A percentile compares a stretch with the other conserved stretches of the same genome.
Conservation (phyloP, 805 yeast species). For the Maudiozyma saulgeensis region DNA sequence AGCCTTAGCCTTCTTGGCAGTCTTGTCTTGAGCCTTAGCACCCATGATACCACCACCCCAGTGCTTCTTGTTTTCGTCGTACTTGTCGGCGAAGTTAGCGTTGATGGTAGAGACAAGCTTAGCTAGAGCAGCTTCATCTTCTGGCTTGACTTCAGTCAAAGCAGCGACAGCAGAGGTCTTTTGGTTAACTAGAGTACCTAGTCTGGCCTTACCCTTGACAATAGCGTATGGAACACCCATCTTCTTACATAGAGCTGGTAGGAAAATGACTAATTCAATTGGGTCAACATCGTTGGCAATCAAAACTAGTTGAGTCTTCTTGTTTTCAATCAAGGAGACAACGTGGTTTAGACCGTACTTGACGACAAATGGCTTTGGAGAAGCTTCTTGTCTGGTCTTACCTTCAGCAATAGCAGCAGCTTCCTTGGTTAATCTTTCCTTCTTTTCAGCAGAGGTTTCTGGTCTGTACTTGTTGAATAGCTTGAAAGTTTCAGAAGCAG, state of each 20-base stretch:
- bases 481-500: slow-evolving; percentile 95
- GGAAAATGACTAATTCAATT: slow-evolving; percentile 91
- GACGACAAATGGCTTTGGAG: slow-evolving; percentile 93
- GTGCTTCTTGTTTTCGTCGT: slow-evolving; percentile 94
- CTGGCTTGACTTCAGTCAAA: slow-evolving; percentile 86
- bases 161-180: slow-evolving; percentile 97
- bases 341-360: slow-evolving; percentile 99
- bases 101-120: slow-evolving; percentile 68
- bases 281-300: slow-evolving; percentile 99
- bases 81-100: slow-evolving; percentile 87
- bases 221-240: slow-evolving; percentile 99
- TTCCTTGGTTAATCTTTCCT: slow-evolving; percentile 97
- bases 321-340: slow-evolving; percentile 93
- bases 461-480: slow-evolving; percentile 98
- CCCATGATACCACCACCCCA: slow-evolving; percentile 99
- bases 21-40: slow-evolving; percentile 81
- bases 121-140: slow-evolving; percentile 91
- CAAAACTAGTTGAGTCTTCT: slow-evolving; percentile 94
- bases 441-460: slow-evolving; percentile 94
- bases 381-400: slow-evolving; percentile 91
- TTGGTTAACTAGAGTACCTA: slow-evolving; percentile 95
- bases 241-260: slow-evolving; percentile 98
- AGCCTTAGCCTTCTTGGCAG: slow-evolving; percentile 61
- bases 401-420: slow-evolving; percentile 99
- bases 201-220: slow-evolving; percentile 97